Percentiles rank a stretch among this genome's conserved stretches.
Evolutionary conservation across 352 stramenopile genomes (phyloP).

Genomic region (Phytopythium chamaehyphon): DNA sequence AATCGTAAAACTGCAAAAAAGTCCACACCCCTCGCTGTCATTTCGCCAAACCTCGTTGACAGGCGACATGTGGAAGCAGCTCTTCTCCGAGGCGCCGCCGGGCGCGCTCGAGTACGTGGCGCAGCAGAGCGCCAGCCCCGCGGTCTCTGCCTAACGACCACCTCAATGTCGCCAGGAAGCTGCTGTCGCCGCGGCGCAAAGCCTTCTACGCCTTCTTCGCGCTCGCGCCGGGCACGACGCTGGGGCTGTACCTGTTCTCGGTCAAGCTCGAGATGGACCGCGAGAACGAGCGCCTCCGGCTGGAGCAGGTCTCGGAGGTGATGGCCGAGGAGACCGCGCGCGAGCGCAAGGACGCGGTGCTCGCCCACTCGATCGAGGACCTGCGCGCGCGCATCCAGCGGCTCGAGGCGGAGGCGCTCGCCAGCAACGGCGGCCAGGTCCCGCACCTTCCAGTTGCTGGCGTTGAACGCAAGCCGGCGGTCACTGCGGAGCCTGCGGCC

Average conservation of each 20-base stretch:
- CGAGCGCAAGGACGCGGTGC: conserved; percentile 45
- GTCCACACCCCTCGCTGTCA: too few relatives aligned
- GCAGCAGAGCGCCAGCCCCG: too few relatives aligned
- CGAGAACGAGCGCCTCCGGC: conserved; percentile 51
- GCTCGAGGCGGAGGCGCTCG: conserved; percentile 43
- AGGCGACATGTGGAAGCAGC: conserved; percentile 50
- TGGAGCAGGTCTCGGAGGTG: conserved; percentile 41
- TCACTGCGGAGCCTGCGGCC: conserved; percentile 1
- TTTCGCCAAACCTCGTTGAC: too few relatives aligned
- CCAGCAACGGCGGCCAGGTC: conserved; percentile 17
- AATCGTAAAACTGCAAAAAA: too few relatives aligned
- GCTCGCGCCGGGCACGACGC: conserved; percentile 57
- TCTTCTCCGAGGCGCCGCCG: conserved; percentile 67
- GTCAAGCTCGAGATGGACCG: conserved; percentile 67
- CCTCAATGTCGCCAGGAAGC: conserved; percentile 29
- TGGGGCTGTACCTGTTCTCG: conserved; percentile 66
- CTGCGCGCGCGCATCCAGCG: conserved; percentile 49
- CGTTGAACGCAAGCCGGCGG: background rate
- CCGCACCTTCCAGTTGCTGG: background rate
- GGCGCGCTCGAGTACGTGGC: conserved; percentile 65
- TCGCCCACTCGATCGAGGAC: conserved; percentile 52
- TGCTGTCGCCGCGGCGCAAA: conserved; percentile 63
- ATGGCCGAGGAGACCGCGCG: conserved; percentile 30
- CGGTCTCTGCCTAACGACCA: background rate
- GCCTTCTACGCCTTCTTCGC: conserved; percentile 63